Evolutionary conservation across 2,329 filamentous ascomycete genomes (phyloP), one percentile per base, ranked within the genome.

Genomic region (Neurospora sp.): DNA sequence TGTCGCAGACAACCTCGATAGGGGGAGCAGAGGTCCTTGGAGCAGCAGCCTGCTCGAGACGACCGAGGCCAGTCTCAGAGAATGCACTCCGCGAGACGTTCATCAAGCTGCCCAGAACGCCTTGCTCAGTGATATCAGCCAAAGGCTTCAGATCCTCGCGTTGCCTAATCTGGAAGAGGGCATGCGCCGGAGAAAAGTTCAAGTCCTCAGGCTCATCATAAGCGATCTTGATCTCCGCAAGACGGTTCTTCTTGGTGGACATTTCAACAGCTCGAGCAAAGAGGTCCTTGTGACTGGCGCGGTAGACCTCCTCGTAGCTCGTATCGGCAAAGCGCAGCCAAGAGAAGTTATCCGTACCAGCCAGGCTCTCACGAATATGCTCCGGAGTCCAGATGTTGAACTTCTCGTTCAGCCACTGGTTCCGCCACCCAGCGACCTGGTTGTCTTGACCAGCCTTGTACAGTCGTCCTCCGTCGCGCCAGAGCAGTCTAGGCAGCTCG

Each of bases 321-420:
- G 86, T 83, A 75, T 97, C 92, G 3, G 91, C 88, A 76, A 99
- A 97, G 4, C 93, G 89, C 71, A 98, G 84, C 89, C 93, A 99
- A 0, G 94, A 95, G 79, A 98, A 98, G 1, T 89, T 86, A 15
- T 88, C 86, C 67, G 86, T 84, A 0, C 86, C 85, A 28, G 85
- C 82, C 11, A 85, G 80, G 73, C 88, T 92, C 66, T 88, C 82
- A 12, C 85, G 85, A 62, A 97, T 86, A 75, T 97, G 88, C 67
- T 95, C 89, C 0, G 92, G 90, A 1, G 89, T 88, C 89, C 92
- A 99, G 68, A 99, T 89, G 77, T 96, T 97, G 89, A 98, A 90
- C 80, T 97, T 82, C 74, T 96, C 89, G 39, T 87, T 82, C 28
- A 98, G 81, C 73, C 91, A 93, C 78, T 91, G 92, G 75, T 87